Percentiles rank a stretch among this genome's conserved stretches.
Evolutionary conservation across 1,284 basidiomycete species (phyloP).

Genomic region (Moniliella sp.): DNA sequence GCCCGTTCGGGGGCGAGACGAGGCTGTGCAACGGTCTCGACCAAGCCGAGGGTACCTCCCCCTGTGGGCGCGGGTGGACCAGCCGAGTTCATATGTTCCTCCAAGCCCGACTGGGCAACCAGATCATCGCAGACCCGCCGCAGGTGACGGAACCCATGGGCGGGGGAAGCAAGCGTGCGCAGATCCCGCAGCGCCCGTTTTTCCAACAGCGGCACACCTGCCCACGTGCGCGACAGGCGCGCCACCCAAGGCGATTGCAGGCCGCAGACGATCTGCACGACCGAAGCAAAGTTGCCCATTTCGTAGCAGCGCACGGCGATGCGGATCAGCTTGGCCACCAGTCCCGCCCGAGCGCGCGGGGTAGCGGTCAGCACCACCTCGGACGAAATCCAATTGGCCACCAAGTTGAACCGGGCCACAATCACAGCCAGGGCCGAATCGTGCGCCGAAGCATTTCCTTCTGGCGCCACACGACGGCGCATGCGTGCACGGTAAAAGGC

Average conservation of each 20-base stretch:
- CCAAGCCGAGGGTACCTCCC: too few relatives aligned
- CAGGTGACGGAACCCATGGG: slow-evolving; percentile 50
- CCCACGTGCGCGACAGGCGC: slow-evolving; percentile 50
- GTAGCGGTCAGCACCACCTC: slow-evolving; percentile 42
- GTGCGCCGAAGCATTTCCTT: slow-evolving; percentile 7
- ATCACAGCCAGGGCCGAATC: slow-evolving; percentile 39
- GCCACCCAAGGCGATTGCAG: slow-evolving; percentile 52
- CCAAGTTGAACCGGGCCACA: slow-evolving; percentile 65
- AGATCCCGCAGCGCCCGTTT: slow-evolving; percentile 54
- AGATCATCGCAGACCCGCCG: slow-evolving; percentile 19
- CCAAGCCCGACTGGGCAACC: slow-evolving; percentile 7
- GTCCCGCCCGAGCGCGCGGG: slow-evolving; percentile 43
- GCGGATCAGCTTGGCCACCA: slow-evolving; percentile 61
- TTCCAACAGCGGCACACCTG: slow-evolving; percentile 50
- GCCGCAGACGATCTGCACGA: slow-evolving; percentile 60
- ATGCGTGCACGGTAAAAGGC: slow-evolving; percentile 55
- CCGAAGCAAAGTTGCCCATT: slow-evolving; percentile 55
- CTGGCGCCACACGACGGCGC: slow-evolving; percentile 45
- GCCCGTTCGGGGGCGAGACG: too few relatives aligned
- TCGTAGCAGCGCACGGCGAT: slow-evolving; percentile 72
- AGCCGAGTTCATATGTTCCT: slow-evolving; percentile 6
- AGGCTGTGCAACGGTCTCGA: too few relatives aligned
- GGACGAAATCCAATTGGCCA: slow-evolving; percentile 58
- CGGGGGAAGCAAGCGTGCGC: slow-evolving; percentile 47
- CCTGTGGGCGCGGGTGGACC: slow-evolving; percentile 3